These are phyloP conservation scores for Ichthyophthirius multifiliis DNA, from an alignment of 169 alveolate species.

Conservation along the genomic window DNA sequence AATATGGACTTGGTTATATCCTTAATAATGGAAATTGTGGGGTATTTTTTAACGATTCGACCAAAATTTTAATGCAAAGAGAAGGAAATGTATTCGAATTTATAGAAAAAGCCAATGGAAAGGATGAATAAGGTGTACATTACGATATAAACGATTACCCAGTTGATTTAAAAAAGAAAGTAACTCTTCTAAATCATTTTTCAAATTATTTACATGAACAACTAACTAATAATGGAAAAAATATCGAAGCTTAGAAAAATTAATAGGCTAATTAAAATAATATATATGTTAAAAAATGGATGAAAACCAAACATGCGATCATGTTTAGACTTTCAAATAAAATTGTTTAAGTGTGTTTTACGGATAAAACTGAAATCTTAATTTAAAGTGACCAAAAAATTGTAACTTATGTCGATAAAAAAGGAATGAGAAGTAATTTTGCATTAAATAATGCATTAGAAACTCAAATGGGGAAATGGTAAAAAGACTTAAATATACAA, in stretches of 20 bases:
- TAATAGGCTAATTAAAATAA: slow-evolving; percentile 24
- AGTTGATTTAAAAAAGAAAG: slow-evolving; percentile 51
- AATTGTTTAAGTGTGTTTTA: slow-evolving; percentile 63
- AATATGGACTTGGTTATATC: slow-evolving; percentile 81
- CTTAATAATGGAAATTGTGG: slow-evolving; percentile 77
- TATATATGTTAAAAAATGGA: slow-evolving; percentile 71
- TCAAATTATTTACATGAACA: not conserved
- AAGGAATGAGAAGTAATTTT: slow-evolving; percentile 50
- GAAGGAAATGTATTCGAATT: slow-evolving; percentile 50
- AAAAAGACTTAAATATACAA: slow-evolving; percentile 73
- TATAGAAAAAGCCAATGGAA: slow-evolving; percentile 47
- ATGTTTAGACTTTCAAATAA: slow-evolving; percentile 64
- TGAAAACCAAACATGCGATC: slow-evolving; percentile 59
- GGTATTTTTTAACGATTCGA: slow-evolving; percentile 84
- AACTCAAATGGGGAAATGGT: slow-evolving; percentile 73
- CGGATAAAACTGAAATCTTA: slow-evolving; percentile 59
- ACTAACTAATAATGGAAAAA: slow-evolving; percentile 22
- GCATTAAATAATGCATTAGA: slow-evolving; percentile 67
- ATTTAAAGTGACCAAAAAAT: slow-evolving; percentile 49
- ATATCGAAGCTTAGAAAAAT: slow-evolving; percentile 33
- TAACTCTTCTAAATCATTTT: not conserved
- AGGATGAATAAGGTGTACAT: slow-evolving; percentile 30
- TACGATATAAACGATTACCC: slow-evolving; percentile 65
- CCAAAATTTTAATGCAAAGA: slow-evolving; percentile 76
- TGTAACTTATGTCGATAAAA: slow-evolving; percentile 48